A percentile compares a stretch with the other conserved stretches of the same genome.
Conservation (phyloP, 148 eudicot species). For the Oxyria digyna region DNA sequence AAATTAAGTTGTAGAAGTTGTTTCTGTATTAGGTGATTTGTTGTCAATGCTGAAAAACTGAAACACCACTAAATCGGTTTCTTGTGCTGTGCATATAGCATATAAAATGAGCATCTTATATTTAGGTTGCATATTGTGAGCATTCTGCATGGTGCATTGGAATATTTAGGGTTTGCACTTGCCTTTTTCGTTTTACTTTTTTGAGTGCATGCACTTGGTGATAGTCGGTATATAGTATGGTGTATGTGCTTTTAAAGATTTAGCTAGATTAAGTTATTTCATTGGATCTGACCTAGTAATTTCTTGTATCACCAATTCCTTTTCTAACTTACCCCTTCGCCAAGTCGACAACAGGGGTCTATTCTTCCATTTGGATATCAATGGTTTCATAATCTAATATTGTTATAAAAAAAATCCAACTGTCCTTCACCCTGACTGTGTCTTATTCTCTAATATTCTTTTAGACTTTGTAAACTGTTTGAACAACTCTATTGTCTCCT, state of each 20-base stretch:
- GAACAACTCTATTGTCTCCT: too few species aligned
- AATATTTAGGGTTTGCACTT: background rate
- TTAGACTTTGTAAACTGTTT: too few species aligned
- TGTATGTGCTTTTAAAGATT: background rate
- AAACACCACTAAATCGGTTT: background rate
- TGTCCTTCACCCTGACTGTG: too few species aligned
- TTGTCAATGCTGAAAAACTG: background rate
- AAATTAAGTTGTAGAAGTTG: background rate
- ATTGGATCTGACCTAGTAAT: background rate
- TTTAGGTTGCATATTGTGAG: background rate
- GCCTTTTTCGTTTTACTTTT: background rate
- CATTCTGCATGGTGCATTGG: background rate
- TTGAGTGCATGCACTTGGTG: background rate
- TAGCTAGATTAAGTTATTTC: background rate
- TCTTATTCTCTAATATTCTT: too few species aligned
- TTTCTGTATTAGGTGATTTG: background rate
- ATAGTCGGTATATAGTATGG: background rate
- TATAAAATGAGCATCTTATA: background rate
- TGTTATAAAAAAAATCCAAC: too few species aligned
- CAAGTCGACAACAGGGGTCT: background rate
- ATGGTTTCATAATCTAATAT: background rate
- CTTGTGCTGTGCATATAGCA: background rate
- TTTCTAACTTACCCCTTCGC: background rate
- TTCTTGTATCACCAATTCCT: background rate
- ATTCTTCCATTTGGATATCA: background rate